Evolutionary conservation across 1,284 basidiomycete genomes (phyloP), one percentile per base, ranked within the genome.

Genomic region (Leucoagaricus sp.): DNA sequence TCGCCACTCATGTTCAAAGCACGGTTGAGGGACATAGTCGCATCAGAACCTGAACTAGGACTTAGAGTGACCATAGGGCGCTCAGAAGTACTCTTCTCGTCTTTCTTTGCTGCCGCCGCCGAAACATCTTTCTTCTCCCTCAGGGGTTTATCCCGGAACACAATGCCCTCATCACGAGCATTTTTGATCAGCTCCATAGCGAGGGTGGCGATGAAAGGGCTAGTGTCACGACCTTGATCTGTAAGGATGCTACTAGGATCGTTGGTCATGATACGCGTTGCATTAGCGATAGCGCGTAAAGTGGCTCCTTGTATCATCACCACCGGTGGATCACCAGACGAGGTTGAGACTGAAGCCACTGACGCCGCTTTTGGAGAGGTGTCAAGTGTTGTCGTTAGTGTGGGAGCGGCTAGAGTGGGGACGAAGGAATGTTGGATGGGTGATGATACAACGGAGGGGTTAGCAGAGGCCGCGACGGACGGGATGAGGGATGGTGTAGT

Each of bases 251-350:
- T 92, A 10, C 79, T 75, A 0, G 91, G 83, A 63, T 93, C 92
- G 2, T 86, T 80, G 0, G 91, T 92, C 85, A 96, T 91, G 34
- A 96, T 88, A 1, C 94, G 85, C n/a, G 89, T 93, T 0, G 91
- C 90, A 56, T 91, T 85, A n/a, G 83, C 80, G 55, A 93, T 91
- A 0, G 91, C 91, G n/a, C 82, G 82, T 6, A 93, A 65, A 0
- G 85, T 80, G 0, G 84, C 67, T 2, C 87, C 86, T 66, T 89
- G 89, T 21, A 69, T 72, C 49, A 73, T 63, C 25, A 65, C 54
- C 4, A 62, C 62, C 1, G 64, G 64, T 17, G 67, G 60, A 21
- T 73, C 70, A 8, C 61, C 60, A 10, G 64, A 58, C 3, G 66
- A 68, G 0, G 67, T 59, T 17, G 67, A 47, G 33, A 62, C 64